Conservation (phyloP, 225 moss, liverwort and hornwort species). For the Neckera pumila region DNA sequence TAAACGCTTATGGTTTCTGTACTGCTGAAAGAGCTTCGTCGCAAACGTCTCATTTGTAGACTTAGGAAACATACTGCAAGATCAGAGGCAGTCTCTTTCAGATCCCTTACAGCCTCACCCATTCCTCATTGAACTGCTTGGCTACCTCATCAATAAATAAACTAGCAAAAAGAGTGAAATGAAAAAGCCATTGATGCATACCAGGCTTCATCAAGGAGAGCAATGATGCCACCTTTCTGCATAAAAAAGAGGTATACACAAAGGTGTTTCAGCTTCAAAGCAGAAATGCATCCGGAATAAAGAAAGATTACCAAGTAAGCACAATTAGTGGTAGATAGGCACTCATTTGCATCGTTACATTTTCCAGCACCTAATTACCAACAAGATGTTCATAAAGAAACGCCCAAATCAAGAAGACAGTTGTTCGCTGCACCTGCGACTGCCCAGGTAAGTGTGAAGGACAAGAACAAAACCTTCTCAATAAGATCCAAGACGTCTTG, state of each 20-base stretch:
- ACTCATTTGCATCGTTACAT: not conserved
- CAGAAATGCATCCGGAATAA: not conserved
- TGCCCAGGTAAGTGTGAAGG: not conserved
- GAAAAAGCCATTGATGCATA: not conserved
- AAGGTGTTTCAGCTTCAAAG: not conserved
- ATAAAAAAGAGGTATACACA: not conserved
- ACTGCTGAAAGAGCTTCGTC: conserved; percentile 86
- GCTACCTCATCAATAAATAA: not conserved
- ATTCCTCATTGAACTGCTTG: not conserved
- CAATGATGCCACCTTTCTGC: conserved; percentile 90
- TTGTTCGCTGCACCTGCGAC: not conserved
- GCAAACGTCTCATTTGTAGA: conserved; percentile 94
- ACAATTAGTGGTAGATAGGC: not conserved
- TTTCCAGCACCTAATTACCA: not conserved
- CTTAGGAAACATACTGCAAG: conserved; percentile 94
- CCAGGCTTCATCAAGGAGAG: conserved; percentile 99
- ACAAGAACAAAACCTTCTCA: conserved; percentile 61
- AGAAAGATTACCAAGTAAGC: not conserved
- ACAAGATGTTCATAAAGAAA: not conserved
- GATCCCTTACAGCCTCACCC: not conserved
- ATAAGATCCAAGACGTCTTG: conserved; percentile 96
- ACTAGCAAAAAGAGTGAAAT: not conserved
- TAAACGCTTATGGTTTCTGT: conserved; percentile 84
- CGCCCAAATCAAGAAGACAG: not conserved
- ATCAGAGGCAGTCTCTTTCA: conserved; percentile 4